phyloP scores from a whole-genome alignment of 2,329 filamentous ascomycete genomes.

The Cladophialophora psammophila region DNA sequence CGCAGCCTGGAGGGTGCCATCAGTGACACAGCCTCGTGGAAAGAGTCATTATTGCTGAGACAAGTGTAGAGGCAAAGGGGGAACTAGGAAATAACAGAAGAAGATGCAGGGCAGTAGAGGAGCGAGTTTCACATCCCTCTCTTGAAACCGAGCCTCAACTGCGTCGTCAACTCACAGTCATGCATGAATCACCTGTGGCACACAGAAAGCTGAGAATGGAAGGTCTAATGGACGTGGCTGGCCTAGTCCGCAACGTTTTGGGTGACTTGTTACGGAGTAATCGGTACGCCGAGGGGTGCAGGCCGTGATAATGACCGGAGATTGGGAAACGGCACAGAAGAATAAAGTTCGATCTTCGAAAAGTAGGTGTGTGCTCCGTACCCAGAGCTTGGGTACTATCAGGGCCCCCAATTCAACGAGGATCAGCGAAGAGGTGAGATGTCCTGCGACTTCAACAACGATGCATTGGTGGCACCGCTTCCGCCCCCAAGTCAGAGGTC shows the following conservation, averaged over 20 bases:
- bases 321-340: neutral
- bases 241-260: neutral
- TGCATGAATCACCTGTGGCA: slow-evolving; percentile 9
- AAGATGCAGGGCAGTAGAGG: neutral
- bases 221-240: slow-evolving; percentile 6
- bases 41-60: slow-evolving; percentile 3
- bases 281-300: neutral
- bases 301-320: neutral
- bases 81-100: neutral
- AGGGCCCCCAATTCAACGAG: neutral
- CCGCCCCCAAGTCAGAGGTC: neutral
- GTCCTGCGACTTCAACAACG: neutral
- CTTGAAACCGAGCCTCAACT: slow-evolving; percentile 6
- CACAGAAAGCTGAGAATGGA: neutral
- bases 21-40: slow-evolving; percentile 8
- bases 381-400: too few relatives aligned
- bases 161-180: neutral
- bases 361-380: too few relatives aligned
- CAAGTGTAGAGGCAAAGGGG: neutral
- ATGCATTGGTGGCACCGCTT: neutral
- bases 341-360: neutral
- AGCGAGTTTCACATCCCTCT: neutral
- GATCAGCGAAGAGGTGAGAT: neutral
- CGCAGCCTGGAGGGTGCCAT: neutral
- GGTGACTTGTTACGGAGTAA: neutral